Evolutionary conservation across 2,329 filamentous ascomycete genomes (phyloP).

Genomic region (Calonectria montana): DNA sequence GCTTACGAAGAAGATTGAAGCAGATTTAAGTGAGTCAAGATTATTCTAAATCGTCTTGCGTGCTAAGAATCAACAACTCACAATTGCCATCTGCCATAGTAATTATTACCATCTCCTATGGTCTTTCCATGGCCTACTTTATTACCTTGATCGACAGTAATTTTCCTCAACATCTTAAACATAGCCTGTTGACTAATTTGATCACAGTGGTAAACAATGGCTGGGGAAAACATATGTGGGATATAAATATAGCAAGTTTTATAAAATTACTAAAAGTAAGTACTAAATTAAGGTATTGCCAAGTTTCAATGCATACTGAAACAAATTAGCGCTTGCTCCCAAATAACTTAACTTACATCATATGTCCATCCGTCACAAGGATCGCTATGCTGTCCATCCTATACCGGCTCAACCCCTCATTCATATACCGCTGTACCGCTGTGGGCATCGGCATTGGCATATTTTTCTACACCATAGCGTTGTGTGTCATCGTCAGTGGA

Average conservation of each 20-base stretch:
- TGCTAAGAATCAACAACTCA: neutral
- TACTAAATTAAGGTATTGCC: too few species aligned
- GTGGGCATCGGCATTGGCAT: neutral
- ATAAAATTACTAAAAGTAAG: neutral
- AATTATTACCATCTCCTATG: neutral
- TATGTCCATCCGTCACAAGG: neutral
- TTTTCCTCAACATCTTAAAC: too few species aligned
- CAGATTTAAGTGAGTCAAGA: neutral
- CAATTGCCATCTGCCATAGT: neutral
- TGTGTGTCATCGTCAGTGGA: neutral
- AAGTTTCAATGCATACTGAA: neutral
- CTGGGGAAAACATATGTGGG: slow-evolving; percentile 1
- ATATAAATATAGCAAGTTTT: neutral
- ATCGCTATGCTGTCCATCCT: neutral
- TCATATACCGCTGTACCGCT: neutral
- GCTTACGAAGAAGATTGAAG: neutral
- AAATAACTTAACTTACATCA: neutral
- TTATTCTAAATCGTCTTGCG: too few species aligned
- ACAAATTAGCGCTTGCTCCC: neutral
- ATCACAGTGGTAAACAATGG: neutral
- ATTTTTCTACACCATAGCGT: neutral
- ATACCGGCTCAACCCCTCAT: neutral
- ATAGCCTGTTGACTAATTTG: neutral
- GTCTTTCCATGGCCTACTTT: neutral
- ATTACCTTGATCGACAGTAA: neutral